Percentiles rank a stretch among this genome's conserved stretches.
Conservation (phyloP, 768 basidiomycete species). For the Tulasnella sp. region DNA sequence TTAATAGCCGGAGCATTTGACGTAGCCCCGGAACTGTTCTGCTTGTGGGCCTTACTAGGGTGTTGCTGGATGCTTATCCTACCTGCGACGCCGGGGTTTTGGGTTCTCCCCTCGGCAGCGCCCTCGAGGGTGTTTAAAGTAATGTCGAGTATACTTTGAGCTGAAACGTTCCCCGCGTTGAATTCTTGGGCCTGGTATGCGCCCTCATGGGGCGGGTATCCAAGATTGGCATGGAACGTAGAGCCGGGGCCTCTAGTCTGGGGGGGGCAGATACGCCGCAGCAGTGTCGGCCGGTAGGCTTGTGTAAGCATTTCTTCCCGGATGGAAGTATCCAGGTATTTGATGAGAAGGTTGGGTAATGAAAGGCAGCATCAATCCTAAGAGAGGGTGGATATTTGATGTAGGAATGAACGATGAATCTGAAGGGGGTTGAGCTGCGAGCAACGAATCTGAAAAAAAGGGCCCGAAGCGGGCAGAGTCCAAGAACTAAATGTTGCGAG, state of each 20-base stretch:
- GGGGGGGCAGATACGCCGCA: not conserved
- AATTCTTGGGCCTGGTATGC: not conserved
- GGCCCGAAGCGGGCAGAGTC: not conserved
- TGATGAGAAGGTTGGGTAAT: not conserved
- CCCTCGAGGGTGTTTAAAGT: not conserved
- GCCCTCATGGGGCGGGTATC: not conserved
- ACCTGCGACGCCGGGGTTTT: too few relatives aligned
- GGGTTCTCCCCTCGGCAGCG: not conserved
- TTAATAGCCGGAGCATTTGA: slow-evolving; percentile 46
- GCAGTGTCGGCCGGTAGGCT: not conserved
- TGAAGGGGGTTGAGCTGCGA: not conserved
- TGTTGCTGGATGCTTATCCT: not conserved
- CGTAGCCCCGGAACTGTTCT: not conserved
- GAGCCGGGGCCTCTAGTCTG: not conserved
- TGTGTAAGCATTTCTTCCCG: not conserved
- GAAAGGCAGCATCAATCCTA: not conserved
- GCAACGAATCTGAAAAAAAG: not conserved
- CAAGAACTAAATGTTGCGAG: not conserved
- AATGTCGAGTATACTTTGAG: not conserved
- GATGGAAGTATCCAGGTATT: not conserved
- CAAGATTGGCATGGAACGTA: not conserved
- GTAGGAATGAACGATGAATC: not conserved
- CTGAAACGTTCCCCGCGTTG: not conserved
- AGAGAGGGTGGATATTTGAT: not conserved
- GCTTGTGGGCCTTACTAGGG: not conserved